Conservation (phyloP, 169 alveolate species). For the Plasmodium sp. region DNA sequence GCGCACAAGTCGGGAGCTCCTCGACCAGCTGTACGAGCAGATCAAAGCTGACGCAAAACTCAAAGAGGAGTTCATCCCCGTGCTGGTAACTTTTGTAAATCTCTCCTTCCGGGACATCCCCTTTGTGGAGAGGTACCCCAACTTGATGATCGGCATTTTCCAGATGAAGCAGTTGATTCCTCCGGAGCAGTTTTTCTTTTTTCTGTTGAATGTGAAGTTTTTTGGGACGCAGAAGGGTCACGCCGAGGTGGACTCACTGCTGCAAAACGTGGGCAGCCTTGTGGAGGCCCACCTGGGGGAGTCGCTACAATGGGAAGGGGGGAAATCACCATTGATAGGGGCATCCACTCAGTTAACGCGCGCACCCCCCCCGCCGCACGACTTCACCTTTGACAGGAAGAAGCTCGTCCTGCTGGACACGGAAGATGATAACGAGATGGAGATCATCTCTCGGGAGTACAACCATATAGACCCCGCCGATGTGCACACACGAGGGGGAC, state of each 20-base stretch:
- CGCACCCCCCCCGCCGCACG: neutral
- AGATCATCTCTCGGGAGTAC: conserved; percentile 42
- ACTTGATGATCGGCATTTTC: conserved; percentile 11
- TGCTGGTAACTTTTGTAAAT: conserved; percentile 20
- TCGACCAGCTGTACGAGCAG: conserved; percentile 15
- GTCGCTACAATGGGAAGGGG: neutral
- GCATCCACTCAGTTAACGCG: too few relatives aligned
- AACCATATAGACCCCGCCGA: conserved; percentile 20
- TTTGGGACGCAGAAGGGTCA: neutral
- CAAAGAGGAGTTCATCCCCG: conserved; percentile 5
- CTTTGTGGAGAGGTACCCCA: conserved; percentile 14
- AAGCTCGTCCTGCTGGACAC: conserved; percentile 35
- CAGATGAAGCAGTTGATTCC: conserved; percentile 9
- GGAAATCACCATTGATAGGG: neutral
- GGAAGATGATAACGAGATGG: conserved; percentile 58
- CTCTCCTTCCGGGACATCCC: conserved; percentile 25
- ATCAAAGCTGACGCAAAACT: neutral
- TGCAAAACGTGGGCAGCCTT: neutral
- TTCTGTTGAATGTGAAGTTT: conserved; percentile 24
- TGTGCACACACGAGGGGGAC: conserved; percentile 2
- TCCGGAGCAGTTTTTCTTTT: neutral
- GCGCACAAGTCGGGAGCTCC: conserved; percentile 1
- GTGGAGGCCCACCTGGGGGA: neutral
- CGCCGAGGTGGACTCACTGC: neutral
- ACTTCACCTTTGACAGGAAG: conserved; percentile 43